Base-by-base conservation (phyloP, 345 rosid genomes). In the Cardiospermum halicacabum region DNA sequence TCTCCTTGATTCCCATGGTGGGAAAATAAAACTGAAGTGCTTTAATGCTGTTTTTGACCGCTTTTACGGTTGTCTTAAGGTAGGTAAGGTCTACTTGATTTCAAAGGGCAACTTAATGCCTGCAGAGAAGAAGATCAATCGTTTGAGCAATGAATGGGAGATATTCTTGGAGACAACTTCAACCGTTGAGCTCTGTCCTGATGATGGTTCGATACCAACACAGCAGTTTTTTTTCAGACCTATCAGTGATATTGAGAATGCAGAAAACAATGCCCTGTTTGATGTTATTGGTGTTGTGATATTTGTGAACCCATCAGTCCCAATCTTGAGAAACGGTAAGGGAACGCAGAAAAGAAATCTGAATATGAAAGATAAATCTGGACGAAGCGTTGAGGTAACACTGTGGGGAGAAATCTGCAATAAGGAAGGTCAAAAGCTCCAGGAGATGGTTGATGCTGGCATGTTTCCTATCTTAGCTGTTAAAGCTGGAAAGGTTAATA, bases 351-450 rank as follows among this genome's bases (percentile, higher is more conserved):
- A 91, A 85, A 81, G 91, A 72, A 68, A 68, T 77, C 70, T 92
- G 74, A 85, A 79, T 77, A 73, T 92, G 59, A 92, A 86, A 80
- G 96, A 89, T 80, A 80, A 80, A 66, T 84, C 96, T 19, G 95
- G 87, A 19, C 83, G 79, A 79, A 84, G 82, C 19, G 80, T 85
- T 16, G 95, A 87, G 80, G 75, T 87, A 26, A 83, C 98, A 6
- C 82, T 92, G 37, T 92, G 98, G 98, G 98, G 98, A 24, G 96
- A 87, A 21, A 80, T 83, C 73, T 92, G 96, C 80, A 85, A 84
- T 67, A 85, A 83, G 77, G 96, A 87, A 71, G 98, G 98, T 67
- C 89, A 87, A 61, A 66, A 73, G 65, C 76, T 92, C 43, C 92
- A 87, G 72, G 98, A 89, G 73, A 69, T 82, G 85, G 80, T 89